Evolutionary conservation across 331 rosid genomes (phyloP).

Genomic region (Erythrophleum ivorense): DNA sequence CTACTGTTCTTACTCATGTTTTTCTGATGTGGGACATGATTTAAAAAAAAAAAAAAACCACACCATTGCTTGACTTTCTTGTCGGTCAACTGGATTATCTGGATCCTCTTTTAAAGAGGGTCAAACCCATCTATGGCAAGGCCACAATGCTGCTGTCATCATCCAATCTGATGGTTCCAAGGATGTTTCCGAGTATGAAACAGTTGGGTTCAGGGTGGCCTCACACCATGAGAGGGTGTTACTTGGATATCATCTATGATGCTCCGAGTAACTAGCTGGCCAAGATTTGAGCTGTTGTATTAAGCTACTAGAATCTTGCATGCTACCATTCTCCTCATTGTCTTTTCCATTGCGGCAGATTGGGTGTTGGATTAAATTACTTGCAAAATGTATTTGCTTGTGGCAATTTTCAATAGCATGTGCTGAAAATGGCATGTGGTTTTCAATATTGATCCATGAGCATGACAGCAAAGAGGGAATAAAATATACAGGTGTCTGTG

Average conservation of each 20-base stretch:
- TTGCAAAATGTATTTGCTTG: background rate
- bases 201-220: too few species aligned
- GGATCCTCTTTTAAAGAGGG: too few species aligned
- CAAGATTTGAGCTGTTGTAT: slow-evolving; percentile 4
- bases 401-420: too few species aligned
- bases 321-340: background rate
- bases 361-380: background rate
- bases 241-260: slow-evolving; percentile 7
- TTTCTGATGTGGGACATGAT: background rate
- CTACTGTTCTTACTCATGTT: background rate
- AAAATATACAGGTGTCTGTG: background rate
- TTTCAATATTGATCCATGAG: background rate
- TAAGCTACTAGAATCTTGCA: background rate
- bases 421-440: background rate
- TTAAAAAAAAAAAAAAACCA: too few species aligned
- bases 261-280: background rate
- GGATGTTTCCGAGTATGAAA: background rate
- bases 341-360: background rate
- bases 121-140: too few species aligned
- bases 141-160: slow-evolving; percentile 5
- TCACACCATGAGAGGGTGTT: background rate
- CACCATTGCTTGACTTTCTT: too few species aligned
- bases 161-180: background rate
- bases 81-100: too few species aligned
- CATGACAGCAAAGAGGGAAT: background rate